These are phyloP conservation scores for Pythium plurisporium DNA, from an alignment of 352 stramenopile species.

Conservation along the genomic window DNA sequence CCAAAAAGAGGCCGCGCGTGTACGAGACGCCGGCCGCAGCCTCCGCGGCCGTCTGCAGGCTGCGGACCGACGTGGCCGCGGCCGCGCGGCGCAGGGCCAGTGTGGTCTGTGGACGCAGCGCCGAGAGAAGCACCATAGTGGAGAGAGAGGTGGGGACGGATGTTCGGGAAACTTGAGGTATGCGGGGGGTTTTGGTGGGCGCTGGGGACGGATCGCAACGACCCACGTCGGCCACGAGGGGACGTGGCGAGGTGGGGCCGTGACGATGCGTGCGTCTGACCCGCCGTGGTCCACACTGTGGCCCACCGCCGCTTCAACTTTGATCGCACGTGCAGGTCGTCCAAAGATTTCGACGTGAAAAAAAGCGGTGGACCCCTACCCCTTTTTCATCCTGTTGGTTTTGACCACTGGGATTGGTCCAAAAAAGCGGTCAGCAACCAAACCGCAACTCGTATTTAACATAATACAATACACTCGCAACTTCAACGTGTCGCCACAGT, in stretches of 20 bases:
- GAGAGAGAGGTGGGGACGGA: background rate
- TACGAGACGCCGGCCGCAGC: slow-evolving; percentile 66
- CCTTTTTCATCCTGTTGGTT: background rate
- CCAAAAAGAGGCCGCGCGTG: slow-evolving; percentile 77
- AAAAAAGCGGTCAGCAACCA: background rate
- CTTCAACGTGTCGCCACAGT: too few relatives aligned
- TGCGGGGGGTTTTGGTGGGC: background rate
- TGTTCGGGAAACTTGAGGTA: background rate
- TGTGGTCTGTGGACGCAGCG: slow-evolving; percentile 27
- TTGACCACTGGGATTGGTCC: background rate
- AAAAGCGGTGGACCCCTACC: background rate
- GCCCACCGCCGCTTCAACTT: background rate
- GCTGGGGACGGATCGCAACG: background rate
- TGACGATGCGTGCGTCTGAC: background rate
- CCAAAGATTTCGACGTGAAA: background rate
- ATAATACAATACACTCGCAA: too few relatives aligned
- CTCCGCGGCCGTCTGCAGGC: slow-evolving; percentile 67
- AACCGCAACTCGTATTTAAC: background rate
- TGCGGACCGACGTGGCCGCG: slow-evolving; percentile 24
- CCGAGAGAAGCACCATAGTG: slow-evolving; percentile 43
- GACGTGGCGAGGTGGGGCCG: background rate
- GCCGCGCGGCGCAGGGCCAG: slow-evolving; percentile 15
- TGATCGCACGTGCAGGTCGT: background rate
- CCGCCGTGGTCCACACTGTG: background rate
- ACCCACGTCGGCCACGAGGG: background rate